A percentile compares a stretch with the other conserved stretches of the same genome.
phyloP scores from a whole-genome alignment of 2,329 filamentous ascomycete genomes.

The Nigrospora oryzae region DNA sequence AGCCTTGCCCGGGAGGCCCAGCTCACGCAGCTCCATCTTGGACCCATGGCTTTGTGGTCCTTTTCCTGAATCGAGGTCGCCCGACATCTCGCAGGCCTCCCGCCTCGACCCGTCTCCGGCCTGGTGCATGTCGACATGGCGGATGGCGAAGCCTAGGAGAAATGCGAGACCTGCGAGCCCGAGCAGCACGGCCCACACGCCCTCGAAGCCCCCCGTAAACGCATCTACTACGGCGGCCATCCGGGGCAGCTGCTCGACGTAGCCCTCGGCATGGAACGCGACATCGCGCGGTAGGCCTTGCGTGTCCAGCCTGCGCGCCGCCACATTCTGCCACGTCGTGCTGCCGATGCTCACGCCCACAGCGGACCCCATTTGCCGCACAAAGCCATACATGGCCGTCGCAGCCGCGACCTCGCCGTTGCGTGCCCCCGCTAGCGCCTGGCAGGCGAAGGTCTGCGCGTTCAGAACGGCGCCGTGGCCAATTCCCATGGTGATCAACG shows the following conservation, averaged over 20 bases:
- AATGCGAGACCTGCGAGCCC: constrained; percentile 32
- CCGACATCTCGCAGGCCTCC: background rate
- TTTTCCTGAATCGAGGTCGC: background rate
- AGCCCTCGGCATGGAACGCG: constrained; percentile 4
- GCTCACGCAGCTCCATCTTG: background rate
- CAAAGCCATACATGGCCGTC: background rate
- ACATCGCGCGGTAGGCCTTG: constrained; percentile 3
- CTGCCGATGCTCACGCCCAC: constrained; percentile 10
- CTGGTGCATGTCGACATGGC: constrained; percentile 36
- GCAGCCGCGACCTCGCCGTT: background rate
- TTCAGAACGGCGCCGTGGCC: constrained; percentile 13
- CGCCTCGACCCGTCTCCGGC: constrained; percentile 16
- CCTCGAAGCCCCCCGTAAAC: constrained; percentile 7
- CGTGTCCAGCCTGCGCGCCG: constrained; percentile 6
- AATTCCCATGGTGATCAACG: constrained; percentile 8
- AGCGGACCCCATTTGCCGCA: constrained; percentile 8
- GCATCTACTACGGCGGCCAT: constrained; percentile 1
- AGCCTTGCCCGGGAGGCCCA: background rate
- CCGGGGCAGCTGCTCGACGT: background rate
- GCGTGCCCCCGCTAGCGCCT: constrained; percentile 6
- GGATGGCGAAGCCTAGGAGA: constrained; percentile 25
- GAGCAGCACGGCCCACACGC: constrained; percentile 5
- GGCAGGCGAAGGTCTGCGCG: constrained; percentile 13
- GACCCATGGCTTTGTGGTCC: background rate
- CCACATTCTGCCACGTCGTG: constrained; percentile 10